A percentile compares a stretch with the other conserved stretches of the same genome.
These are phyloP conservation scores for Ceratocystis eucalypticola DNA, from an alignment of 2,329 filamentous ascomycete genomes.

Conservation along the genomic window DNA sequence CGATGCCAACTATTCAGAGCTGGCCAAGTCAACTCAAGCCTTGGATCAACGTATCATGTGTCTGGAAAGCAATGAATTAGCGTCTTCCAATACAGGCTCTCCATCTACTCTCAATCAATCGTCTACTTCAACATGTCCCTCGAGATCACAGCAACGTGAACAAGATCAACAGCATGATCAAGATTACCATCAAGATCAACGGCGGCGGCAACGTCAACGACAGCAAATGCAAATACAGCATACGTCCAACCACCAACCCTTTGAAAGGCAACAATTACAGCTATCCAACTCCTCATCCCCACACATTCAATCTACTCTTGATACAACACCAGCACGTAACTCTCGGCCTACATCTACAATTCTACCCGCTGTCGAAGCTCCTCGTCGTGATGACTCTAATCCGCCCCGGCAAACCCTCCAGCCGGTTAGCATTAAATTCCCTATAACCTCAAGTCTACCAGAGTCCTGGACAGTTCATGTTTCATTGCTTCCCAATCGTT, in stretches of 20 bases:
- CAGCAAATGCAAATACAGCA: not conserved
- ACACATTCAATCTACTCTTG: not conserved
- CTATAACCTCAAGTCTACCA: constrained; percentile 21
- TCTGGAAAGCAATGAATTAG: constrained; percentile 26
- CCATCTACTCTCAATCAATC: not conserved
- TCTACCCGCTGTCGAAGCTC: constrained; percentile 17
- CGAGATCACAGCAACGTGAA: constrained; percentile 4
- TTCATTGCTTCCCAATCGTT: constrained; percentile 41
- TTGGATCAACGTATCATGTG: constrained; percentile 43
- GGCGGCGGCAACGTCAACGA: constrained; percentile 13
- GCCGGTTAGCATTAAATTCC: constrained; percentile 17
- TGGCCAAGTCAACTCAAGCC: constrained; percentile 37
- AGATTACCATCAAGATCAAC: constrained; percentile 11
- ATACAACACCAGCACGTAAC: not conserved
- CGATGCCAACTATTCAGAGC: constrained; percentile 30
- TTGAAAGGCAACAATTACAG: not conserved
- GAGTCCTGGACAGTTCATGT: constrained; percentile 46
- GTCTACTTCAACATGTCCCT: not conserved
- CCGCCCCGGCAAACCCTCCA: constrained; percentile 20
- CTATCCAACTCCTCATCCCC: not conserved
- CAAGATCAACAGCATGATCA: constrained; percentile 7
- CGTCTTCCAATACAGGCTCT: not conserved
- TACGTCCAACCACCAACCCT: not conserved
- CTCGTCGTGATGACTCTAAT: constrained; percentile 14
- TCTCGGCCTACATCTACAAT: constrained; percentile 17